Conservation (phyloP, 108 stramenopile species). For the Cyclotella choctawhatcheeana region DNA sequence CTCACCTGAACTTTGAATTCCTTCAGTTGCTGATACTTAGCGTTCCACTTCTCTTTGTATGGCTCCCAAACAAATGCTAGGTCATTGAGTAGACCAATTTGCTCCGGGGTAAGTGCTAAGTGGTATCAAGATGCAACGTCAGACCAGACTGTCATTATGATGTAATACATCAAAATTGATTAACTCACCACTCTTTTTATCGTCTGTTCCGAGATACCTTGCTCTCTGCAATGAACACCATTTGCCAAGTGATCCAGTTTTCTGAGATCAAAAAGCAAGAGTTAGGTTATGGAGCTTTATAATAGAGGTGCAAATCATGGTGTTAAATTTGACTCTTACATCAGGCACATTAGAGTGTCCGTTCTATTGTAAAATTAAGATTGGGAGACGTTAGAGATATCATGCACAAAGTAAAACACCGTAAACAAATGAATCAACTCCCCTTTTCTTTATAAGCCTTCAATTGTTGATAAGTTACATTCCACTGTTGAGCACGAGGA, state of each 20-base stretch:
- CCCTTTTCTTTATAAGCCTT: neutral
- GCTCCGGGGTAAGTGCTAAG: neutral
- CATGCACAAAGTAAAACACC: neutral
- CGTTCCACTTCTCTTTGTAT: neutral
- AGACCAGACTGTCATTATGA: neutral
- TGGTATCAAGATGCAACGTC: neutral
- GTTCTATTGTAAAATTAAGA: neutral
- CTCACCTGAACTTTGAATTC: neutral
- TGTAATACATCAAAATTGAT: neutral
- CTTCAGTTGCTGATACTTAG: neutral
- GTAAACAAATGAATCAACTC: neutral
- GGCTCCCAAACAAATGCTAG: neutral
- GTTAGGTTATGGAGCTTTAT: no score
- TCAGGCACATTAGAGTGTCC: no score
- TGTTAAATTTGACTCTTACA: no score
- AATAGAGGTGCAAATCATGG: no score
- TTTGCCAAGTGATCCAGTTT: no score
- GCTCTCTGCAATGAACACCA: no score
- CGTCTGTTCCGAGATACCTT: no score
- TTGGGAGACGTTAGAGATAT: neutral
- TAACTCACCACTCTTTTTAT: no score
- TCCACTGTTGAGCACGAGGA: neutral
- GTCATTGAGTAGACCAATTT: neutral
- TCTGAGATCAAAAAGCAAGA: no score
- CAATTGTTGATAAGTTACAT: neutral